Evolutionary conservation across 192 early-diverging fungal genomes (phyloP).

Genomic region (Backusella tuberculispora): DNA sequence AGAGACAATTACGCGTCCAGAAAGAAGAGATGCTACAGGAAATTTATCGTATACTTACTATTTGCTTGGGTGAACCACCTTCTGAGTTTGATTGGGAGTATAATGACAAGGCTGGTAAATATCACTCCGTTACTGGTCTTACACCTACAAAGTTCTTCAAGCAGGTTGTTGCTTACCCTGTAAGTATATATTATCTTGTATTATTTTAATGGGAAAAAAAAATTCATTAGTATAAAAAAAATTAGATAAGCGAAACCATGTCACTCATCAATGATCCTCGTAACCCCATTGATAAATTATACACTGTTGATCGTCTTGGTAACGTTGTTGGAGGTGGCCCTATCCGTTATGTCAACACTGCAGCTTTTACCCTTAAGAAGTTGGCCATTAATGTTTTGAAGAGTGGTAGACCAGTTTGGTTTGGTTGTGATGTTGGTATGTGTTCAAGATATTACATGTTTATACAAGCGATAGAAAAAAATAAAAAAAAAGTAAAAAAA

Average conservation of each 20-base stretch:
- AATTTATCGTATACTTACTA: conserved; percentile 70
- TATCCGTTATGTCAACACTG: conserved; percentile 72
- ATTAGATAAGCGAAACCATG: conserved; percentile 59
- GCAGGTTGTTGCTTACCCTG: conserved; percentile 61
- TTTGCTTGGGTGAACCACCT: conserved; percentile 77
- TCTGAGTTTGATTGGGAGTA: conserved; percentile 67
- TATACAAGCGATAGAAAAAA: not conserved
- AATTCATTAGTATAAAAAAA: not conserved
- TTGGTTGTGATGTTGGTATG: conserved; percentile 70
- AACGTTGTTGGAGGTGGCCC: conserved; percentile 69
- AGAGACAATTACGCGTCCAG: conserved; percentile 44
- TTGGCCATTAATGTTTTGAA: conserved; percentile 63
- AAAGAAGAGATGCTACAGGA: conserved; percentile 68
- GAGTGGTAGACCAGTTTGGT: conserved; percentile 74
- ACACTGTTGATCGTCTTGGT: conserved; percentile 76
- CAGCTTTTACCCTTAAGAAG: conserved; percentile 57
- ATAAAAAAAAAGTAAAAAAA: too few relatives aligned
- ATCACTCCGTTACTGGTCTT: conserved; percentile 52
- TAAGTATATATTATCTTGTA: conserved; percentile 23
- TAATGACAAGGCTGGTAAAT: conserved; percentile 74
- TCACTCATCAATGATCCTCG: conserved; percentile 82
- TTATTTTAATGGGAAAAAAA: conserved; percentile 1
- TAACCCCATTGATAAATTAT: conserved; percentile 60
- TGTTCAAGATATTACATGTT: not conserved
- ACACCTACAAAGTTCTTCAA: conserved; percentile 67